A percentile compares a stretch with the other conserved stretches of the same genome.
These are phyloP conservation scores for Kodamaea derodonti DNA, from an alignment of 1,139 yeast species.

Conservation along the genomic window DNA sequence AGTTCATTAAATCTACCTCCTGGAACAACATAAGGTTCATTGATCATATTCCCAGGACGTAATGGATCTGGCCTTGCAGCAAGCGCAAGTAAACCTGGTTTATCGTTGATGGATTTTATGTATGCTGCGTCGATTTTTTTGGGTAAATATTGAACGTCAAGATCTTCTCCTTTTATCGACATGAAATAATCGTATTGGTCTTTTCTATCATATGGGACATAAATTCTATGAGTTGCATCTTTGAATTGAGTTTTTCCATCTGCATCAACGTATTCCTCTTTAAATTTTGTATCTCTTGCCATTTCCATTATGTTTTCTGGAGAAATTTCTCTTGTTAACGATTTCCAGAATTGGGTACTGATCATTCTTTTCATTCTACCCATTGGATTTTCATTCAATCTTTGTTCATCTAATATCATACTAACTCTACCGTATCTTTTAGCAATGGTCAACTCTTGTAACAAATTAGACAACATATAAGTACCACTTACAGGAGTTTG, in stretches of 20 bases:
- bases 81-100: slow-evolving; percentile 84
- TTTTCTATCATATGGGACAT: slow-evolving; percentile 64
- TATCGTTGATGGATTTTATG: slow-evolving; percentile 71
- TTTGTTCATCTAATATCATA: slow-evolving; percentile 74
- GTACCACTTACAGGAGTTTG: slow-evolving; percentile 81
- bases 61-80: slow-evolving; percentile 58
- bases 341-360: slow-evolving; percentile 75
- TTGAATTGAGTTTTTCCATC: slow-evolving; percentile 25
- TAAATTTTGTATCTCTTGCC: slow-evolving; percentile 77
- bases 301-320: slow-evolving; percentile 60
- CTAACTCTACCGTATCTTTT: slow-evolving; percentile 73
- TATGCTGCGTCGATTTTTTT: slow-evolving; percentile 59
- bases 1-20: slow-evolving; percentile 96
- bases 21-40: slow-evolving; percentile 90
- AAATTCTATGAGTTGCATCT: slow-evolving; percentile 63
- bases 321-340: slow-evolving; percentile 70
- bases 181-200: slow-evolving; percentile 74
- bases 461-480: slow-evolving; percentile 80
- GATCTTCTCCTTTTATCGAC: slow-evolving; percentile 47
- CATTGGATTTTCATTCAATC: slow-evolving; percentile 88
- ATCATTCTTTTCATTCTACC: slow-evolving; percentile 71
- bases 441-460: slow-evolving; percentile 89
- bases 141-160: slow-evolving; percentile 76
- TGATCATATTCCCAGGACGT: slow-evolving; percentile 50
- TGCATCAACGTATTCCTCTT: slow-evolving; percentile 47